Evolutionary conservation across 257 asterid species (phyloP), one percentile per base, ranked within the genome.

Genomic region (Solanum gracilifrons): DNA sequence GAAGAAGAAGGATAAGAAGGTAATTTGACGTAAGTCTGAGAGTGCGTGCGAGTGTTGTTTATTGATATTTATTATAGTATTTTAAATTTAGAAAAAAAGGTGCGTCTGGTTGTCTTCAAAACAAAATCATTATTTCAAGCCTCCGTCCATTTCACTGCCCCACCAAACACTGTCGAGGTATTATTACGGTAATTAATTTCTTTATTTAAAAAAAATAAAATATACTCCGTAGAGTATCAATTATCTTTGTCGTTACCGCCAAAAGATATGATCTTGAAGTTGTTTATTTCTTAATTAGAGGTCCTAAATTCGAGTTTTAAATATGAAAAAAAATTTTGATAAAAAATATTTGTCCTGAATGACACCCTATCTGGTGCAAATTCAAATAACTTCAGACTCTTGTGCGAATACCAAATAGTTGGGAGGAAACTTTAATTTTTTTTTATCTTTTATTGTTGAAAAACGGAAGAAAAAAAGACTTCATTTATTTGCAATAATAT

Each of bases 31-130:
- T 18, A 46, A 4, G 20, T 82, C 69, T 82, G 15, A 82, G 85
- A 48, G 85, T 82, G 85, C 85, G 85, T 48, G 85, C 85, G 83
- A 37, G 33, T 5, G 41, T 80, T 46, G 41, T 46, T 80, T 46
- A 46, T 27, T 79, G 16, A 37, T 37, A 75, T 75, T 75, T 37
- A 10, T 75, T 37, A 10, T 75, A 37, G 27, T 4, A 6, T 7
- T 72, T 8, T 18, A 69, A 69, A 29, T 21, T 76, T n/a, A n/a
- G n/a, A 1, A 12, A n/a, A 4, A 21, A 25, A 39, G 31, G 62
- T 41, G 5, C 15, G 33, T 75, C 35, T 3, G 62, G 39, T 3
- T 43, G 85, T 46, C 69, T 58, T 37, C 69, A 80, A 64, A 64
- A 46, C 69, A 23, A 46, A 80, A 80, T 80, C 85, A 80, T 9